Conservation (phyloP, 495 filamentous ascomycete species). For the Neurospora discreta region DNA sequence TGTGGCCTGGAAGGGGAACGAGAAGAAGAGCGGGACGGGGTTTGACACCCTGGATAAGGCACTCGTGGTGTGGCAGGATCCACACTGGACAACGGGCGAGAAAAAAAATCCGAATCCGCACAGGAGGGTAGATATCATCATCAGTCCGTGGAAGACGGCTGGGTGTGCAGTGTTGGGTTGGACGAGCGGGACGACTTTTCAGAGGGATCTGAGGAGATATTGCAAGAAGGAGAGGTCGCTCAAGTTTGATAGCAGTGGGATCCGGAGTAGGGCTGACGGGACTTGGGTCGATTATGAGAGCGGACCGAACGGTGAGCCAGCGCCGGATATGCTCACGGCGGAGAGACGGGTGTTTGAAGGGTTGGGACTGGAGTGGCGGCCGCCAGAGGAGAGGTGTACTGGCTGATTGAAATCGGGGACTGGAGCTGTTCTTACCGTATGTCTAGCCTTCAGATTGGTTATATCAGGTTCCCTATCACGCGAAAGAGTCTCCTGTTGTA, state of each 20-base stretch:
- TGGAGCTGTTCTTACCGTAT: not conserved
- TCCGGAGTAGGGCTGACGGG: slow-evolving; percentile 55
- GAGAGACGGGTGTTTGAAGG: slow-evolving; percentile 75
- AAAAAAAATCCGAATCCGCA: slow-evolving; percentile 62
- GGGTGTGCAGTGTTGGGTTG: slow-evolving; percentile 85
- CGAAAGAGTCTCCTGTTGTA: not conserved
- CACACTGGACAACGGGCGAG: slow-evolving; percentile 34
- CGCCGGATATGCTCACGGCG: slow-evolving; percentile 50
- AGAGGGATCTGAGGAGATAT: slow-evolving; percentile 73
- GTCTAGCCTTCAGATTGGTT: not conserved
- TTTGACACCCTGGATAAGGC: slow-evolving; percentile 90
- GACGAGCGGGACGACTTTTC: slow-evolving; percentile 81
- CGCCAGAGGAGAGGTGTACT: slow-evolving; percentile 68
- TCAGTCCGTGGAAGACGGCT: slow-evolving; percentile 75
- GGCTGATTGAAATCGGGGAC: slow-evolving; percentile 27
- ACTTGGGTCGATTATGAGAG: slow-evolving; percentile 52
- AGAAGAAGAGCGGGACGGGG: slow-evolving; percentile 33
- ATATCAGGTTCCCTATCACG: not conserved
- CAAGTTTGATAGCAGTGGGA: slow-evolving; percentile 88
- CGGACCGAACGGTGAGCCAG: slow-evolving; percentile 27
- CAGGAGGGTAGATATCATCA: slow-evolving; percentile 85
- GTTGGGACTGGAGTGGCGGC: slow-evolving; percentile 61
- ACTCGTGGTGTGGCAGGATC: slow-evolving; percentile 85
- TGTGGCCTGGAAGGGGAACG: slow-evolving; percentile 35
- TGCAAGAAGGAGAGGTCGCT: slow-evolving; percentile 59